Evolutionary conservation across 805 yeast species (phyloP).

Genomic region (Maudiozyma turicensis): DNA sequence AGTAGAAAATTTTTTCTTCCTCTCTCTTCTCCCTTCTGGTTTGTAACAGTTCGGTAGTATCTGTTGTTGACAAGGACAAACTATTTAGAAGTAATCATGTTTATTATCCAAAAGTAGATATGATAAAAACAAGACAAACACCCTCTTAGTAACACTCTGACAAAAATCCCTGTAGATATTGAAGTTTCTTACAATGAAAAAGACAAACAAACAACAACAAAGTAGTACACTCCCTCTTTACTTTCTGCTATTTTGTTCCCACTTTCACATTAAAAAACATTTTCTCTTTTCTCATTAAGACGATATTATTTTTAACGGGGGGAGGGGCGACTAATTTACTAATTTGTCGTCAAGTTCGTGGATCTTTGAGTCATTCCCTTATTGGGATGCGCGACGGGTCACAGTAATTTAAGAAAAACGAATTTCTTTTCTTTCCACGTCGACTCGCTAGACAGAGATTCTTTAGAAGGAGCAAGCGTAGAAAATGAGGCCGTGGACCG

Average conservation of each 20-base stretch:
- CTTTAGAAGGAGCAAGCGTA: no score
- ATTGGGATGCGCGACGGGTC: background rate
- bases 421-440: background rate
- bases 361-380: slow-evolving; percentile 1
- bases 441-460: background rate
- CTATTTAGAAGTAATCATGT: background rate
- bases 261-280: background rate
- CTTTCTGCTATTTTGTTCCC: no score
- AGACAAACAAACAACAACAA: no score
- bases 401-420: background rate
- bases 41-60: background rate
- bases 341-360: slow-evolving; percentile 1
- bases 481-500: no score
- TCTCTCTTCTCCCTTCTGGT: no score
- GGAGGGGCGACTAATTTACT: background rate
- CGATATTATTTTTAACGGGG: background rate
- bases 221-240: no score
- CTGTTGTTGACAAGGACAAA: background rate
- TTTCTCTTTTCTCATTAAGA: background rate
- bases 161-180: no score
- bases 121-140: background rate
- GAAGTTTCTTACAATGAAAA: no score
- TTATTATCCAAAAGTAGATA: slow-evolving; percentile 1
- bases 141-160: no score
- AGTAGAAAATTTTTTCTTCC: background rate